Percentiles rank a stretch among this genome's conserved stretches.
phyloP scores from a whole-genome alignment of 805 yeast genomes.

The Nakazawaea populi region DNA sequence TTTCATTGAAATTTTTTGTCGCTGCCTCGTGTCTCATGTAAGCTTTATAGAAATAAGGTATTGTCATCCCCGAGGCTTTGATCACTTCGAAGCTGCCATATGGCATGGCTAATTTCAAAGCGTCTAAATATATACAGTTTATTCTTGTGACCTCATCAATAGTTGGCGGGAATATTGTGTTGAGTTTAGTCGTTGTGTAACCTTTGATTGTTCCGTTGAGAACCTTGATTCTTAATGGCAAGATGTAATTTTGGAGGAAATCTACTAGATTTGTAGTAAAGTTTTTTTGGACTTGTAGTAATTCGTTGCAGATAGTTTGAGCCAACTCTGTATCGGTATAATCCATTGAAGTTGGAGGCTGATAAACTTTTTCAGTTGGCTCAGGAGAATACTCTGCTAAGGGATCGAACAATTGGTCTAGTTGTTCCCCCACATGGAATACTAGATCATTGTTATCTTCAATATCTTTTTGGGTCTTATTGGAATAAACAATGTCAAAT shows the following conservation, averaged over 20 bases:
- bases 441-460: conserved; percentile 75
- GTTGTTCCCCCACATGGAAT: conserved; percentile 72
- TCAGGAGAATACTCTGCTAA: conserved; percentile 90
- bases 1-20: conserved; percentile 52
- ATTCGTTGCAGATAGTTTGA: conserved; percentile 56
- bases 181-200: conserved; percentile 59
- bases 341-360: conserved; percentile 41
- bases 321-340: conserved; percentile 27
- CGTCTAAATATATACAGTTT: conserved; percentile 77
- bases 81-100: conserved; percentile 73
- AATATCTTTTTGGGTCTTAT: conserved; percentile 35
- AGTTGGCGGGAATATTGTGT: conserved; percentile 87
- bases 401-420: conserved; percentile 87
- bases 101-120: conserved; percentile 59
- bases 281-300: conserved; percentile 66
- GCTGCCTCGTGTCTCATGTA: conserved; percentile 94
- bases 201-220: conserved; percentile 47
- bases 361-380: conserved; percentile 65
- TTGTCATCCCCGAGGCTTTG: conserved; percentile 72
- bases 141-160: conserved; percentile 90
- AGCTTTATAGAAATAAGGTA: conserved; percentile 90
- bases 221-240: conserved; percentile 71
- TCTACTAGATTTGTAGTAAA: conserved; percentile 67
- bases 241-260: conserved; percentile 70
- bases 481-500: conserved; percentile 72